Percentiles rank a stretch among this genome's conserved stretches.
phyloP scores from a whole-genome alignment of 768 basidiomycete species.

The Auricularia sp. region DNA sequence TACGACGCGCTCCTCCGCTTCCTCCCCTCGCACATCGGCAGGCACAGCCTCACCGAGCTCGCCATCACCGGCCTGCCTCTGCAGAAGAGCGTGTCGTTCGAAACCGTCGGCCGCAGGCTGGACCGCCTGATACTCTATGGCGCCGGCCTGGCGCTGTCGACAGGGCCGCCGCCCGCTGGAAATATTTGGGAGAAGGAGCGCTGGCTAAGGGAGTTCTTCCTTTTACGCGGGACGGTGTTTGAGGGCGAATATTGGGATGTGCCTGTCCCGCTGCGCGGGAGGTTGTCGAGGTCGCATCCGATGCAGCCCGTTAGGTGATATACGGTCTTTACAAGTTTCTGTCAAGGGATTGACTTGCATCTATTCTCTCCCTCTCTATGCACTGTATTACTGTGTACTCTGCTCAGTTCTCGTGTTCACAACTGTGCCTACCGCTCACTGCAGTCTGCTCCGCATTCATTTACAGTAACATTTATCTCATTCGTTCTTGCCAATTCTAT shows the following conservation, averaged over 20 bases:
- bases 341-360: no score
- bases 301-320: no score
- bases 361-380: no score
- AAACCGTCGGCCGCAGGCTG: not conserved
- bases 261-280: not conserved
- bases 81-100: not conserved
- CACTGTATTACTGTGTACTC: no score
- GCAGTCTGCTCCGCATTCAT: no score
- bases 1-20: not conserved
- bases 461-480: no score
- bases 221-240: not conserved
- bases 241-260: not conserved
- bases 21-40: not conserved
- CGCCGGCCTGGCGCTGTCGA: not conserved
- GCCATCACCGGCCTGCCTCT: not conserved
- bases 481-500: no score
- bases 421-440: no score
- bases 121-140: not conserved
- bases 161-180: not conserved
- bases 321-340: no score
- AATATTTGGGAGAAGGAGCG: not conserved
- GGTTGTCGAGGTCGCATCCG: no score
- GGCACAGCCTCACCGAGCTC: not conserved
- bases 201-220: not conserved
- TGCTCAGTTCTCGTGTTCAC: no score